Base-by-base conservation (phyloP, 2,329 filamentous ascomycete genomes). In the Leptographium lundbergii region DNA sequence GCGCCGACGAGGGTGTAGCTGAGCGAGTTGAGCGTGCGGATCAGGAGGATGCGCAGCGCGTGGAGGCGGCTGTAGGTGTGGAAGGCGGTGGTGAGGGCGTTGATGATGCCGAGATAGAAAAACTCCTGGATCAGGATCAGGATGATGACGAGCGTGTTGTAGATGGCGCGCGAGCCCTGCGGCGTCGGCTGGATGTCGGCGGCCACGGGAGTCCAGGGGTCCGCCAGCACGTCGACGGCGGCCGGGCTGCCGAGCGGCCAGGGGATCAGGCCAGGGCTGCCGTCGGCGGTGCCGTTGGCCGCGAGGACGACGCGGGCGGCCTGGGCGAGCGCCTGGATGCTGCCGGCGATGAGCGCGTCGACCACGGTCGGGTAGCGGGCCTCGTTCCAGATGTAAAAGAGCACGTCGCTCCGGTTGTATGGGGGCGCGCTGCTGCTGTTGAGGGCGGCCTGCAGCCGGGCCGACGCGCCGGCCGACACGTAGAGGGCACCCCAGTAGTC, bases 71-170 rank as follows among this genome's bases (percentile, higher is more conserved):
- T 63, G 65, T 72, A 75, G 22, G 76, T 64, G 6, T 70, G 67
- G 62, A 72, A 73, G 52, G 70, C 65, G 4, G 58, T 61, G 51
- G 69, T 71, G n/a, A 77, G 66, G 3, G 63, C 67, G 45, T 70
- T 71, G 60, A 70, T 69, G 58, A 60, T 66, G 17, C 73, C 74
- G 57, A 62, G 59, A 56, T 70, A 64, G 57, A 61, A 66, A 61
- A 71, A 70, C 62, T 69, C 68, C 27, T 70, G 66, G 36, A 71
- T 68, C 0, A 75, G 64, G 6, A 70, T 64, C 1, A 70, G 66
- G 54, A 75, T 66, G 53, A 74, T 69, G 14, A 75, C 71, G n/a
- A 75, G 61, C 0, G 73, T 74, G 64, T 75, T 75, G 63, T 72
- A 71, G 2, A 74, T 64, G 14, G 68, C 64, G 10, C 69, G 66